Base-by-base conservation (phyloP, 2,329 filamentous ascomycete genomes). In the Cladosporium austrohemisphaericum region DNA sequence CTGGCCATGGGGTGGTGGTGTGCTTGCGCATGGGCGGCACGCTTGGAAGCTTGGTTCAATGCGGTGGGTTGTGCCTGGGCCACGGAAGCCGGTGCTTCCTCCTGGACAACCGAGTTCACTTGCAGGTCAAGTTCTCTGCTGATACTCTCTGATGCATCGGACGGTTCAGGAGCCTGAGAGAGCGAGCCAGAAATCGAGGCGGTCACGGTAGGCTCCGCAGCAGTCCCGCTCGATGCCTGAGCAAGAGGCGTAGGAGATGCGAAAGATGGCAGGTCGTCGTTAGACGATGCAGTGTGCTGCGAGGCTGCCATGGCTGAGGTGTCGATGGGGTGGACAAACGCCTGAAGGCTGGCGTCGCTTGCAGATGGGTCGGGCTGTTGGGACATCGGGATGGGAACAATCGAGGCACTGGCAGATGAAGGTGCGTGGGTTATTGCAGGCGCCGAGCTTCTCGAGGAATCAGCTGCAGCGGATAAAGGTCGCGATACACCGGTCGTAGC, bases 271-370 rank as follows among this genome's bases (percentile, higher is more conserved):
- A 5, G 8, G n/a, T 13, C 22, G 16, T 31, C 14, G 10, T 20
- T 5, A 4, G 43, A 36, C 9, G 43, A 36, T 6, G 43, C 19
- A 16, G 19, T 33, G 16, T 29, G 18, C 28, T 46, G 19, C 22
- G 43, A 11, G 6, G 43, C 10, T 9, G 19, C 19, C 16, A 22
- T 11, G 10, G 28, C 11, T 0, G 36, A 31, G 23, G 43, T 46
- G 43, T 46, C 37, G 23, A 46, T 37, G 2, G 43, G 23, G 43
- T 46, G 43, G n/a, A 46, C 32, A 23, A 46, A 46, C 4, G 43
- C 43, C 20, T 46, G 43, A 13, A 46, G 14, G 8, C 13, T 13
- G 7, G 9, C 43, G 8, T 36, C 32, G 14, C 31, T 20, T 14
- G 43, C 43, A 26, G 43, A 36, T 31, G 43, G 36, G 43, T 46